Conservation (phyloP, 1,139 yeast species). For the Zhuliangozyma parablackwelliae region DNA sequence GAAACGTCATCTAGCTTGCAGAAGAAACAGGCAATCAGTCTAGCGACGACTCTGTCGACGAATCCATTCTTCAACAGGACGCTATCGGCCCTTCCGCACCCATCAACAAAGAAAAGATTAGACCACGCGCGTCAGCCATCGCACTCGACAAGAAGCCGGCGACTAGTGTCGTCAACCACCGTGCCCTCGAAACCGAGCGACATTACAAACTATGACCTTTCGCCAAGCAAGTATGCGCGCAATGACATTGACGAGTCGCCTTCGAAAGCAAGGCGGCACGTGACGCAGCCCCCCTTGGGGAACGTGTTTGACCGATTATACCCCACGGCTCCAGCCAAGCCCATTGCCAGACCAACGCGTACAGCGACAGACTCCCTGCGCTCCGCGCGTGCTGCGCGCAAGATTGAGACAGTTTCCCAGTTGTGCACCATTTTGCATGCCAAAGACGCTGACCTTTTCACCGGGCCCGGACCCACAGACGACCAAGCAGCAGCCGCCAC, state of each 20-base stretch:
- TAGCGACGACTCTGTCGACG: too few species aligned
- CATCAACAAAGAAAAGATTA: slow-evolving; percentile 13
- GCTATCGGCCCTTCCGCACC: slow-evolving; percentile 4
- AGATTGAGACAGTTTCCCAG: slow-evolving; percentile 15
- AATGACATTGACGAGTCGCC: slow-evolving; percentile 5
- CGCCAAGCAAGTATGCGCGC: slow-evolving; percentile 6
- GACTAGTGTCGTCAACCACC: slow-evolving; percentile 10
- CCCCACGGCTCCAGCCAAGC: slow-evolving; percentile 2
- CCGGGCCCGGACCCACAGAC: not conserved
- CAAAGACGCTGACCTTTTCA: slow-evolving; percentile 20
- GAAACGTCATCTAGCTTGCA: slow-evolving; percentile 34
- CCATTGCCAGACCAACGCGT: slow-evolving; percentile 1
- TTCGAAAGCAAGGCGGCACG: slow-evolving; percentile 6
- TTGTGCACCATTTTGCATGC: slow-evolving; percentile 17
- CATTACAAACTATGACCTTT: not conserved
- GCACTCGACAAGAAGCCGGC: slow-evolving; percentile 13
- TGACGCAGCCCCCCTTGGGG: slow-evolving; percentile 8
- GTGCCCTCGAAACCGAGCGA: not conserved
- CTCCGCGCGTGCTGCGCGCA: slow-evolving; percentile 3
- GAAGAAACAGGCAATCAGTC: slow-evolving; percentile 14
- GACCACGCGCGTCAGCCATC: slow-evolving; percentile 15
- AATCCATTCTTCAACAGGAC: slow-evolving; percentile 3
- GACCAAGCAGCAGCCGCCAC: not conserved
- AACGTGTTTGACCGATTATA: slow-evolving; percentile 11
- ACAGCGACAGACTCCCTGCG: not conserved